Evolutionary conservation across 2,329 filamentous ascomycete genomes (phyloP).

Genomic region (Cladophialophora immunda): DNA sequence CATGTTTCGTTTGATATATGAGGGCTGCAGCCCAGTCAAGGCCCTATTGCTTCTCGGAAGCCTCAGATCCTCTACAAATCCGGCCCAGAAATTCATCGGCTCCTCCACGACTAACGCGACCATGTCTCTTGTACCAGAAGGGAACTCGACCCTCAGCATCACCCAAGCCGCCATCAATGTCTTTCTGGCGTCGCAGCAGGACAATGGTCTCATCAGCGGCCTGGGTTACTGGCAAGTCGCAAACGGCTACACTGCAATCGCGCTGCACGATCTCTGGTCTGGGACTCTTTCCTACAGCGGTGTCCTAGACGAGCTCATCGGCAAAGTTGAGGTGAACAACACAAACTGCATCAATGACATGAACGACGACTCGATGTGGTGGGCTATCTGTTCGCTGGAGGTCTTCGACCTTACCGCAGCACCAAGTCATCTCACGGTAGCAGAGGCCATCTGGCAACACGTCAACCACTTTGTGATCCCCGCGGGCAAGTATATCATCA

Average conservation of each 20-base stretch:
- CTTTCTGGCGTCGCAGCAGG: constrained; percentile 29
- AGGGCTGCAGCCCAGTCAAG: neutral
- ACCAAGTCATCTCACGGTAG: constrained; percentile 16
- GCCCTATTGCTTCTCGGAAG: neutral
- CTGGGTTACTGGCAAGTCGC: constrained; percentile 37
- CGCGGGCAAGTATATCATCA: constrained; percentile 20
- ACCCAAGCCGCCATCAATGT: constrained; percentile 35
- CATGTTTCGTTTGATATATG: constrained; percentile 8
- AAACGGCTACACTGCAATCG: constrained; percentile 37
- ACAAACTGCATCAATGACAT: constrained; percentile 34
- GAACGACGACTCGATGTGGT: constrained; percentile 39
- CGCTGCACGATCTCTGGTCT: constrained; percentile 36
- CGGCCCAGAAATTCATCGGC: neutral
- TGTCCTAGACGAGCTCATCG: constrained; percentile 25
- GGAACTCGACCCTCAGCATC: constrained; percentile 13
- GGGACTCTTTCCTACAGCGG: constrained; percentile 19
- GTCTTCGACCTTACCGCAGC: constrained; percentile 27
- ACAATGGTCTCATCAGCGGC: constrained; percentile 32
- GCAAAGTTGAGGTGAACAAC: constrained; percentile 26
- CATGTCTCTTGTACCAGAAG: constrained; percentile 13
- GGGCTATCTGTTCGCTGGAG: constrained; percentile 33
- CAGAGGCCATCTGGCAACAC: constrained; percentile 31
- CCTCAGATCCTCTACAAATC: neutral
- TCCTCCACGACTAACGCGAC: neutral
- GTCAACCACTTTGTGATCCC: constrained; percentile 29